Conservation (phyloP, 805 yeast species). For the Hanseniaspora nectarophila region DNA sequence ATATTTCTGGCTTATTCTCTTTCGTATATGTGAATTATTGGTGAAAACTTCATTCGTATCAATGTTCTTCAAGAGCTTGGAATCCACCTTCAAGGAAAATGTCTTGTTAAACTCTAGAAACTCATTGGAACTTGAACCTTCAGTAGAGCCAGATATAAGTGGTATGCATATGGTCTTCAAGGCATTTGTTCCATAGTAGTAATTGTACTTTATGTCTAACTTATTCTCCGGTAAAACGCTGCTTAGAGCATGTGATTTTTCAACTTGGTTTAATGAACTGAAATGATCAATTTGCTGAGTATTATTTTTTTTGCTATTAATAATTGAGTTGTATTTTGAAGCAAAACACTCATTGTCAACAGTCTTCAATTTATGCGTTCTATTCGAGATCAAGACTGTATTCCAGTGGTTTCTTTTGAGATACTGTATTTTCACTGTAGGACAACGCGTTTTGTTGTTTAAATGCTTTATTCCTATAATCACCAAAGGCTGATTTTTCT, state of each 20-base stretch:
- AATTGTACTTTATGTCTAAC: conserved; percentile 3
- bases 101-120: neutral
- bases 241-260: neutral
- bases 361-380: neutral
- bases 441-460: neutral
- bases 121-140: neutral
- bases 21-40: conserved; percentile 4
- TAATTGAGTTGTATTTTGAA: neutral
- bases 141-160: neutral
- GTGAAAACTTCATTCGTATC: neutral
- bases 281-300: neutral
- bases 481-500: conserved; percentile 2
- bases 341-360: neutral
- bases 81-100: neutral
- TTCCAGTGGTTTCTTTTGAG: conserved; percentile 1
- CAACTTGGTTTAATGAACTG: neutral
- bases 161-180: conserved; percentile 13
- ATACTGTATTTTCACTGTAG: neutral
- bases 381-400: neutral
- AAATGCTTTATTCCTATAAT: neutral
- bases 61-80: conserved; percentile 21
- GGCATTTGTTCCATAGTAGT: conserved; percentile 11
- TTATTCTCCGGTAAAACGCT: neutral
- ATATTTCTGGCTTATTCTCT: neutral
- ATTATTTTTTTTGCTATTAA: neutral